Base-by-base conservation (phyloP, 1,284 basidiomycete genomes). In the Sparassis latifolia region DNA sequence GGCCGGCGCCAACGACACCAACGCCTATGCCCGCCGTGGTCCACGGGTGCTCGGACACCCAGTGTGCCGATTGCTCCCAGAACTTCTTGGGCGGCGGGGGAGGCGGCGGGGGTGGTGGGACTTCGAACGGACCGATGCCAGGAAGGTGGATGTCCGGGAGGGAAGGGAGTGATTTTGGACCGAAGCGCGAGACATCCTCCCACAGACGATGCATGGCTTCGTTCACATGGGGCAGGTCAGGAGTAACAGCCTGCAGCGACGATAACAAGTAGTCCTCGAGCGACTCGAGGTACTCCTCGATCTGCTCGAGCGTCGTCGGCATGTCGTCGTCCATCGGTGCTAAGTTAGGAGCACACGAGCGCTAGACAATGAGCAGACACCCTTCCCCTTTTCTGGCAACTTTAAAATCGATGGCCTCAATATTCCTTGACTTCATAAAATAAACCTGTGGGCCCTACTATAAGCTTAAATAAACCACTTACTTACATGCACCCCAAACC, bases 141-240 rank as follows among this genome's bases (percentile, higher is more conserved):
- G 84, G 81, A 38, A 86, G 67, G 54, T 70, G 75, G 32, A 86
- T 73, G 30, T 83, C 77, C 33, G 82, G 79, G 50, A 89, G 73
- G 46, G 76, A 68, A n/a, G 83, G 77, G 47, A 86, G 56, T 32
- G 69, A 73, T 50, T 76, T 74, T 27, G 86, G 88, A 30, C 88
- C 86, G 65, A 86, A 89, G 47, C 88, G 81, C 45, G 84, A 77
- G 56, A 91, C 79, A 62, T 91, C 88, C 30, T 79, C 69, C 84
- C 85, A 90, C 50, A 90, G 72, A 41, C 82, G 77, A 56, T 82
- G 75, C n/a, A 84, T 66, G 27, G 79, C 76, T 53, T 86, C 80
- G 48, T 78, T 76, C 47, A 90, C 69, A 56, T 73, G 78, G 33
- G 81, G 79, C 47, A 88, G 66, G 58, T 81, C 79, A 33, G 78